Evolutionary conservation across 2,329 filamentous ascomycete species (phyloP).

Genomic region (Colletotrichum scovillei): DNA sequence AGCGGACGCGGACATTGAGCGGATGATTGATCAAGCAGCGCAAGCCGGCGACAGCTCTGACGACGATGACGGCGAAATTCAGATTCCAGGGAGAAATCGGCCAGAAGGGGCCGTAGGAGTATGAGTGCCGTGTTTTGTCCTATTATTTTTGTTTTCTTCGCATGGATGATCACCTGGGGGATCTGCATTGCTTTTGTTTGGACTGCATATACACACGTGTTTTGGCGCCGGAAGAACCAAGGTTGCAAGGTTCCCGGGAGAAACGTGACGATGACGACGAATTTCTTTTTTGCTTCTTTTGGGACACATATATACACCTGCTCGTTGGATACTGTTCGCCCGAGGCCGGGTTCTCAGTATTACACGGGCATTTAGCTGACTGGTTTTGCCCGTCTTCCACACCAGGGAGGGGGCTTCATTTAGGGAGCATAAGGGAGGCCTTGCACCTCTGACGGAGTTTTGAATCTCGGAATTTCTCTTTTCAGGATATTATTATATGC

Average conservation of each 20-base stretch:
- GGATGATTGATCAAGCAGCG: slow-evolving; percentile 65
- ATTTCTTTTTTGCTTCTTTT: slow-evolving; percentile 1
- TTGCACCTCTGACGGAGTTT: not conserved
- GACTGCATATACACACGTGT: slow-evolving; percentile 1
- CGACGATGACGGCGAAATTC: slow-evolving; percentile 66
- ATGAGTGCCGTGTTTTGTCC: slow-evolving; percentile 1
- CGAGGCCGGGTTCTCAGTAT: not conserved
- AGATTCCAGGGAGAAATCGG: slow-evolving; percentile 53
- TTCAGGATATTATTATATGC: slow-evolving; percentile 4
- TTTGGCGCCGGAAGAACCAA: not conserved
- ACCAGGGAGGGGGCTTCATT: not conserved
- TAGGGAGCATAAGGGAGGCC: slow-evolving; percentile 11
- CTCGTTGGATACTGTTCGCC: slow-evolving; percentile 2
- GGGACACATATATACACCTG: slow-evolving; percentile 24
- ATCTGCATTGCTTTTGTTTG: not conserved
- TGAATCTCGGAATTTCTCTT: not conserved
- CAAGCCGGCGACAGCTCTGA: slow-evolving; percentile 65
- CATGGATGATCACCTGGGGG: not conserved
- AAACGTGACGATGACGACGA: slow-evolving; percentile 28
- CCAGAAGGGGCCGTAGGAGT: slow-evolving; percentile 40
- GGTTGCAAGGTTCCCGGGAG: not conserved
- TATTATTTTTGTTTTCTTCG: not conserved
- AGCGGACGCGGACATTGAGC: slow-evolving; percentile 67
- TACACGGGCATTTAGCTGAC: not conserved
- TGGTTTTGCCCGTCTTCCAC: not conserved